A percentile compares a stretch with the other conserved stretches of the same genome.
phyloP scores from a whole-genome alignment of 1,284 basidiomycete species.

The Trichosporon ovoides region DNA sequence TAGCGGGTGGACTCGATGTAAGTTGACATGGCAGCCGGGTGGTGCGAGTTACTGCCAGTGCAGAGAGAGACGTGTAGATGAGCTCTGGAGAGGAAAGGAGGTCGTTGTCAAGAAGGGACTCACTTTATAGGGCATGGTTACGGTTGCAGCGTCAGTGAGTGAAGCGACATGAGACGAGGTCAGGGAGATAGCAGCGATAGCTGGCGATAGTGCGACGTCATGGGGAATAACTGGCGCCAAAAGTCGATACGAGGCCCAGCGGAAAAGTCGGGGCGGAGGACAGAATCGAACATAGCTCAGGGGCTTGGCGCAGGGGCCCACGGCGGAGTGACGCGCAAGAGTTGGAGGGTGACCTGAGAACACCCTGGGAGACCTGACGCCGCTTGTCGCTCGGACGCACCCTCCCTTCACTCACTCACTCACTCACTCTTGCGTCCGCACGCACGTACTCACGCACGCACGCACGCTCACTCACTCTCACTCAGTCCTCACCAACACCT shows the following conservation, averaged over 20 bases:
- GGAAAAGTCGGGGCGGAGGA: background rate
- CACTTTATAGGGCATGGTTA: constrained; percentile 3
- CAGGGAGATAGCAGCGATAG: background rate
- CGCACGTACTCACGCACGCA: no score
- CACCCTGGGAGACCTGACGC: constrained; percentile 5
- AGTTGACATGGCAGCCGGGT: no score
- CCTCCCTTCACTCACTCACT: background rate
- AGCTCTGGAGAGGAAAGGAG: background rate
- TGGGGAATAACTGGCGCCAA: background rate
- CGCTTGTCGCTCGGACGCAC: background rate
- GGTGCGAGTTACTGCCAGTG: no score
- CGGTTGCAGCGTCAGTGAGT: background rate
- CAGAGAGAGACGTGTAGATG: no score
- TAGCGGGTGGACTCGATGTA: background rate
- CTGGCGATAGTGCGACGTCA: background rate
- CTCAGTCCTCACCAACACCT: background rate
- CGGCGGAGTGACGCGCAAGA: background rate
- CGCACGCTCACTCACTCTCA: background rate
- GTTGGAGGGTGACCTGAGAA: background rate
- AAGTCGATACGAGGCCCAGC: background rate
- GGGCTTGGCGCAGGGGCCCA: background rate
- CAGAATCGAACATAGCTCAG: constrained; percentile 1
- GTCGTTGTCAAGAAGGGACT: background rate
- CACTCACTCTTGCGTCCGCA: background rate
- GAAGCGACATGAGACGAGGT: background rate